A percentile compares a stretch with the other conserved stretches of the same genome.
phyloP scores from a whole-genome alignment of 768 basidiomycete species.

The Dictyophora rubrovolvata region DNA sequence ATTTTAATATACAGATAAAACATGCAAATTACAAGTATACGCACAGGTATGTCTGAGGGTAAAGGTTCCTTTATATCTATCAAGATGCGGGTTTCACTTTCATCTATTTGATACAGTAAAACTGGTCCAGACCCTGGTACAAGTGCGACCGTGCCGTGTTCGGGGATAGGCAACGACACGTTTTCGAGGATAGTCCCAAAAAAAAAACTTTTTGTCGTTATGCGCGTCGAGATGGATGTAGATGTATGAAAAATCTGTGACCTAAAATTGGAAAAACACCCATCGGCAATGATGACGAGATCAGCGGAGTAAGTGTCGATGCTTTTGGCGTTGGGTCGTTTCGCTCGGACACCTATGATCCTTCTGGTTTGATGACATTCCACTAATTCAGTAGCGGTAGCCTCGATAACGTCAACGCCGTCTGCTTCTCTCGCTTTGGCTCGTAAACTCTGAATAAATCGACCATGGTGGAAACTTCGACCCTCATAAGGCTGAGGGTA shows the following conservation, averaged over 20 bases:
- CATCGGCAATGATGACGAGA: constrained; percentile 84
- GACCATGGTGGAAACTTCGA: constrained; percentile 87
- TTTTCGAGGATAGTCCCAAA: constrained; percentile 79
- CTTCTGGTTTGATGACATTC: constrained; percentile 41
- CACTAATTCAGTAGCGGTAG: constrained; percentile 68
- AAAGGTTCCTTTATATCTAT: constrained; percentile 81
- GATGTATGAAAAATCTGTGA: constrained; percentile 45
- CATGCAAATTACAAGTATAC: constrained; percentile 11
- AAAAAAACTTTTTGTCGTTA: constrained; percentile 61
- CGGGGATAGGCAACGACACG: constrained; percentile 55
- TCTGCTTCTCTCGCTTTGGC: constrained; percentile 46
- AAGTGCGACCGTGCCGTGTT: constrained; percentile 78
- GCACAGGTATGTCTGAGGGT: constrained; percentile 71
- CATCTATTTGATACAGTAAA: constrained; percentile 83
- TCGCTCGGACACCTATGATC: constrained; percentile 60
- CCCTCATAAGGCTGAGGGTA: constrained; percentile 71
- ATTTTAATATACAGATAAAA: not conserved
- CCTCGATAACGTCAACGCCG: constrained; percentile 76
- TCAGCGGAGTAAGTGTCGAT: constrained; percentile 58
- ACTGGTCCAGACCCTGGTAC: constrained; percentile 79
- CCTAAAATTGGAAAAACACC: constrained; percentile 92
- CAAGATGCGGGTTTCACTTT: constrained; percentile 86
- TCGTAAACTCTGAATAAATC: constrained; percentile 74
- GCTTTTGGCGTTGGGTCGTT: constrained; percentile 26
- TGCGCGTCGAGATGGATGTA: constrained; percentile 33